Evolutionary conservation across 768 basidiomycete genomes (phyloP).

Genomic region (Leccinellum luteum): DNA sequence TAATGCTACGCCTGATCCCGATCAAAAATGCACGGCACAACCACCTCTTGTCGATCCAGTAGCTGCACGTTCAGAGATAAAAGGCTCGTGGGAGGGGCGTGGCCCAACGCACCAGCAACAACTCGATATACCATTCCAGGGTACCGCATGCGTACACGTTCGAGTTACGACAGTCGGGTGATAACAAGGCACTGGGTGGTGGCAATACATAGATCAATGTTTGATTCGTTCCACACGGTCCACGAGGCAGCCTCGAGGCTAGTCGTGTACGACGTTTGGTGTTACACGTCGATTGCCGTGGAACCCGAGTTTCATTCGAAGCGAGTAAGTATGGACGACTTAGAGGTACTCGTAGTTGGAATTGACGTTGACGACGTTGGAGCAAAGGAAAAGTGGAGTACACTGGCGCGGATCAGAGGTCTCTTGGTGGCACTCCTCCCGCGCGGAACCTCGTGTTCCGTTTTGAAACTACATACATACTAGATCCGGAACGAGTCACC

Average conservation of each 20-base stretch:
- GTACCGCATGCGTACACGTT: not conserved
- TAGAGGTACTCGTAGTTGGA: not conserved
- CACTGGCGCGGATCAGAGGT: no score
- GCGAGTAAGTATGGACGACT: not conserved
- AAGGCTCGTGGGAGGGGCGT: not conserved
- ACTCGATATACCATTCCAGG: no score
- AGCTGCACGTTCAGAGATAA: not conserved
- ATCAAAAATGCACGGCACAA: not conserved
- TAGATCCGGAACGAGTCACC: no score
- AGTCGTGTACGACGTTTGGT: not conserved
- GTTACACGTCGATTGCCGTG: not conserved
- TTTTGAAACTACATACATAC: no score
- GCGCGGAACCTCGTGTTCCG: not conserved
- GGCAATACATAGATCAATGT: no score
- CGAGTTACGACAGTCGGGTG: not conserved
- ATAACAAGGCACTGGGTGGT: not conserved
- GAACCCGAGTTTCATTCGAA: not conserved
- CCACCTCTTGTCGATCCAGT: not conserved
- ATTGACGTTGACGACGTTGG: no score
- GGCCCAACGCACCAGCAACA: no score
- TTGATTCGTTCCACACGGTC: not conserved
- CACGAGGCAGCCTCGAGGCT: slow-evolving; percentile 22
- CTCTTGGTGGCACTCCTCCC: slow-evolving; percentile 4
- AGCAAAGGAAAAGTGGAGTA: not conserved
- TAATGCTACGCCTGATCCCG: not conserved